Evolutionary conservation across 352 stramenopile species (phyloP).

Genomic region (Pythium myriotylum): DNA sequence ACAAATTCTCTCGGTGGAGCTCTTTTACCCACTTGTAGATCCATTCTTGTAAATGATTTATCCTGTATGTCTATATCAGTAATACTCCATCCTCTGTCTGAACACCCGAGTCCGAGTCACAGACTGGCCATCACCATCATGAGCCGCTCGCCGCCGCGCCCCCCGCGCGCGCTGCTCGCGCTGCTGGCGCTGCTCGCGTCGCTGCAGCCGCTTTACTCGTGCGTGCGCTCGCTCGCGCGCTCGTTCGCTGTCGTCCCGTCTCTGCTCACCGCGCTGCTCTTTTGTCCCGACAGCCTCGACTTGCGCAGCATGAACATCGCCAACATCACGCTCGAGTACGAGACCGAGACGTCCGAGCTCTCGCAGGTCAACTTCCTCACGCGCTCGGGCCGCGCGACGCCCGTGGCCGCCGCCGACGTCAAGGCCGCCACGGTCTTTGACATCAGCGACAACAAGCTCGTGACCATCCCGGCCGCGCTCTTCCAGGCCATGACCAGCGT

Average conservation of each 20-base stretch:
- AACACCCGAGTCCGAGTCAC: conserved; percentile 1
- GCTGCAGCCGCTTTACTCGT: conserved; percentile 16
- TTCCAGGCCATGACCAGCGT: conserved; percentile 46
- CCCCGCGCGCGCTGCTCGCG: conserved; percentile 16
- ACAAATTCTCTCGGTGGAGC: background rate
- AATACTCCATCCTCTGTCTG: background rate
- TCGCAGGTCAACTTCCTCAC: conserved; percentile 14
- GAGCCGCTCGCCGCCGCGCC: no score
- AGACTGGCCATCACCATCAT: background rate
- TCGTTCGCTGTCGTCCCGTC: no score
- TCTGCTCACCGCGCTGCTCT: no score
- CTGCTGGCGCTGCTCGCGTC: conserved; percentile 8
- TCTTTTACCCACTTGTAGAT: no score
- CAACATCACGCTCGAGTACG: conserved; percentile 17
- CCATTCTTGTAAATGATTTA: no score
- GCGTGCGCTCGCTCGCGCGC: no score
- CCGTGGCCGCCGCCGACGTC: conserved; percentile 30
- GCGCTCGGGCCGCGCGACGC: background rate
- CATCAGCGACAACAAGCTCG: conserved; percentile 57
- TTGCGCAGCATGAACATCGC: conserved; percentile 7
- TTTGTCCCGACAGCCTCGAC: conserved; percentile 5
- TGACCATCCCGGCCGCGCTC: conserved; percentile 39
- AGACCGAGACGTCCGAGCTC: background rate
- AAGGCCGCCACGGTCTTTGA: conserved; percentile 35
- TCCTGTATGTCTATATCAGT: no score